phyloP scores from a whole-genome alignment of 1,284 basidiomycete genomes.

The Retiboletus flavoniger region DNA sequence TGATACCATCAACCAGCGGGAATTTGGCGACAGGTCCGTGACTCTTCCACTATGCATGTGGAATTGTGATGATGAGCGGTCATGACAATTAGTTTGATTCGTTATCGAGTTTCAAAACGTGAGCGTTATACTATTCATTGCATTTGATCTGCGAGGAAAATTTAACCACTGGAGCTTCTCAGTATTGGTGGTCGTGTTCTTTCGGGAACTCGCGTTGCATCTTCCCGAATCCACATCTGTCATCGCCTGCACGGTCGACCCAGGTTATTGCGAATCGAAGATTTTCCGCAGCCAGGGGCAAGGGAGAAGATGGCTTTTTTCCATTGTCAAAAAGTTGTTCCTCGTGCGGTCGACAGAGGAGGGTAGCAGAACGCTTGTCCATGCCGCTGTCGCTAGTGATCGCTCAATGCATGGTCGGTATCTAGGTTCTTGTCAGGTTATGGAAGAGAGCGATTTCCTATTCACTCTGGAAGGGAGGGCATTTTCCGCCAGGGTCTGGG shows the following conservation, averaged over 20 bases:
- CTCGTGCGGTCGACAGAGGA: constrained; percentile 20
- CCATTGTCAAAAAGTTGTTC: neutral
- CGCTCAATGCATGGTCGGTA: constrained; percentile 28
- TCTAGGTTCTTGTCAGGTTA: constrained; percentile 17
- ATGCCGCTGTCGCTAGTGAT: constrained; percentile 23
- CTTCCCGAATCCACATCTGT: constrained; percentile 26
- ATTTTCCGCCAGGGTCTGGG: constrained; percentile 25
- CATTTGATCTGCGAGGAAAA: neutral
- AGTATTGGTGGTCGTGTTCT: constrained; percentile 33
- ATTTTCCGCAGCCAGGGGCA: constrained; percentile 22
- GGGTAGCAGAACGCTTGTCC: constrained; percentile 27
- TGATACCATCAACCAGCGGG: constrained; percentile 14
- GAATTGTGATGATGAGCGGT: neutral
- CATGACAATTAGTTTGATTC: constrained; percentile 8
- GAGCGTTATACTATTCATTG: constrained; percentile 1
- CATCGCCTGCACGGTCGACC: constrained; percentile 30
- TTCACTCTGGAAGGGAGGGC: constrained; percentile 20
- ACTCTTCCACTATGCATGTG: neutral
- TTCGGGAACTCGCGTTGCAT: constrained; percentile 29
- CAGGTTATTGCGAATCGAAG: constrained; percentile 31
- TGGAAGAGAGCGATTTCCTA: constrained; percentile 24
- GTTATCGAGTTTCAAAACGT: constrained; percentile 38
- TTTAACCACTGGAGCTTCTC: neutral
- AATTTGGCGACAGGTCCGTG: constrained; percentile 17
- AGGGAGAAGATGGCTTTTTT: neutral